A percentile compares a stretch with the other conserved stretches of the same genome.
phyloP scores from a whole-genome alignment of 140 eudicot species.

The Flaveria floridana region DNA sequence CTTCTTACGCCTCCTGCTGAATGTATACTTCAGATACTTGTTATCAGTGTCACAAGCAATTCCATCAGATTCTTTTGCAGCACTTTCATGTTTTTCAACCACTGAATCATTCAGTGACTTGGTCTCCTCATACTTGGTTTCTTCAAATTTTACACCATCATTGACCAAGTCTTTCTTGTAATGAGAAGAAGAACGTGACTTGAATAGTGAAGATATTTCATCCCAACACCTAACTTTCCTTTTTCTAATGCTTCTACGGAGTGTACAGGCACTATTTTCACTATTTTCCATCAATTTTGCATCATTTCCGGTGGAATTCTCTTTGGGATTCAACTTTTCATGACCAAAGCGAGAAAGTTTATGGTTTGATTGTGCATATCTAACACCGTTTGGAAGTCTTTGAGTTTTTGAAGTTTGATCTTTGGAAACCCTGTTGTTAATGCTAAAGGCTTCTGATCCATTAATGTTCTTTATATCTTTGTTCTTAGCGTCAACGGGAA shows the following conservation, averaged over 20 bases:
- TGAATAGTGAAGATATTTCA: conserved; percentile 38
- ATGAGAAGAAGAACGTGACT: conserved; percentile 27
- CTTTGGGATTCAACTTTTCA: conserved; percentile 22
- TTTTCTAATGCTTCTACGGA: conserved; percentile 61
- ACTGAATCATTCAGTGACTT: conserved; percentile 23
- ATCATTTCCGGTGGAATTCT: conserved; percentile 19
- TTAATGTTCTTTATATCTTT: conserved; percentile 7
- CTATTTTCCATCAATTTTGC: conserved; percentile 25
- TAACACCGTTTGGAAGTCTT: conserved; percentile 18
- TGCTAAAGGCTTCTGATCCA: conserved; percentile 15
- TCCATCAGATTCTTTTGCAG: conserved; percentile 28
- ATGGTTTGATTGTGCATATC: conserved; percentile 30
- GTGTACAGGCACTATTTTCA: conserved; percentile 26
- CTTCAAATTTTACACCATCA: conserved; percentile 21
- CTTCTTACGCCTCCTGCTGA: conserved; percentile 56
- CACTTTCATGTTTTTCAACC: conserved; percentile 38
- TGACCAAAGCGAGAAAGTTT: conserved; percentile 31
- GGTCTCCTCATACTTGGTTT: conserved; percentile 27
- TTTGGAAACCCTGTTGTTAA: conserved; percentile 15
- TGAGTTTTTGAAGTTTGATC: conserved; percentile 28
- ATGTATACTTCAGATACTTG: conserved; percentile 44
- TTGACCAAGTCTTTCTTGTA: conserved; percentile 29
- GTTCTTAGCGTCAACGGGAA: conserved; percentile 21
- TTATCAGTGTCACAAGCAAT: conserved; percentile 28
- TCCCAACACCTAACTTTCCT: conserved; percentile 54